Evolutionary conservation across 495 filamentous ascomycete species (phyloP), one percentile per base, ranked within the genome.

Genomic region (Xylaria curta): DNA sequence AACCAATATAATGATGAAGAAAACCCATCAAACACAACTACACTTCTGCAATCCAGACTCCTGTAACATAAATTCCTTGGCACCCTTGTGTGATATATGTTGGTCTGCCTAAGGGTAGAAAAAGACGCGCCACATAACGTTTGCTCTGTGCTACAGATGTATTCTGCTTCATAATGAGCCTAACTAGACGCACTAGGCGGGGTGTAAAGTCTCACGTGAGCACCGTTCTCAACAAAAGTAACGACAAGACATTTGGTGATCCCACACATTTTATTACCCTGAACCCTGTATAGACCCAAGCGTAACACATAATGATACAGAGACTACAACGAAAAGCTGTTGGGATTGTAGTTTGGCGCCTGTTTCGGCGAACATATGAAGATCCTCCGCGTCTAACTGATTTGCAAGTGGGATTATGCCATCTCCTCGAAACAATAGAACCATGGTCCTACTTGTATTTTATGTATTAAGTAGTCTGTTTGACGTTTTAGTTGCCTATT

Each of bases 81-180:
- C 36, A 10, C 36, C 36, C 4, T 2, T 12, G n/a, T 15, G 36
- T 7, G 36, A 12, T 38, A 24, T 63, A 44, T 44, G 21, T 28
- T 38, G 60, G 60, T 2, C 21, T 44, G 21, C n/a, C 60, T 44
- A 36, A n/a, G 38, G 38, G 17, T n/a, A 4, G 33, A 40, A 60
- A 60, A 36, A 21, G 17, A 60, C 33, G 58, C 58, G 19, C n/a
- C 38, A 31, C n/a, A 21, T 19, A 2, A 21, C 58, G n/a, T 21
- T 63, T 46, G 7, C 24, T 4, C 31, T 36, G 28, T n/a, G 28
- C 33, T 6, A n/a, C n/a, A n/a, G n/a, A n/a, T n/a, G n/a, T n/a
- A 24, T 62, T 44, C 36, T 63, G n/a, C 60, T 63, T 44, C 38
- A 28, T 17, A 26, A 2, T 63, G 21, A 63, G 60, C 60, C 38